Evolutionary conservation across 305 asterid genomes (phyloP).

Genomic region (Fraxinus albicans): DNA sequence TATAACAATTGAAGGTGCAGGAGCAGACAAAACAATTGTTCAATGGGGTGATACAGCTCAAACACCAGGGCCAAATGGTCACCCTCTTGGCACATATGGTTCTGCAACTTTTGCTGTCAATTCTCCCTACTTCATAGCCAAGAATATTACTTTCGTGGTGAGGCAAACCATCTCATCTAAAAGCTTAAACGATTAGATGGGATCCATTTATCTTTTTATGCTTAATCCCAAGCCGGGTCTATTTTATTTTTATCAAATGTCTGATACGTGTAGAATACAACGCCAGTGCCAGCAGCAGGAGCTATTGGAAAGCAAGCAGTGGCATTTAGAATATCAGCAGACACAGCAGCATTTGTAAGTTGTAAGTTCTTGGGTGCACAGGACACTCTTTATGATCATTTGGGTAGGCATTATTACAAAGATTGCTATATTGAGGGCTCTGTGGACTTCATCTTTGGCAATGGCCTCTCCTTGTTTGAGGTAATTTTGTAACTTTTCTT

Average conservation of each 20-base stretch:
- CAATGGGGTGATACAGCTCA: slow-evolving; percentile 91
- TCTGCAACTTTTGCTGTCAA: slow-evolving; percentile 96
- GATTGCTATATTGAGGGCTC: slow-evolving; percentile 93
- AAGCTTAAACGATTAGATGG: neutral
- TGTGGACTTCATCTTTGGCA: slow-evolving; percentile 88
- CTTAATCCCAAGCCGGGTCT: neutral
- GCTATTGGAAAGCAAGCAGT: slow-evolving; percentile 90
- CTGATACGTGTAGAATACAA: slow-evolving; percentile 55
- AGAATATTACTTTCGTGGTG: slow-evolving; percentile 80
- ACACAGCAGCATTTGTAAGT: slow-evolving; percentile 68
- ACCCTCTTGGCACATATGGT: slow-evolving; percentile 76
- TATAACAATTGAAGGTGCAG: slow-evolving; percentile 70
- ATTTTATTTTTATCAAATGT: neutral
- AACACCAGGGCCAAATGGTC: slow-evolving; percentile 60
- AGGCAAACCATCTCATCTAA: neutral
- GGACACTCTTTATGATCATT: slow-evolving; percentile 81
- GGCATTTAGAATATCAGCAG: slow-evolving; percentile 90
- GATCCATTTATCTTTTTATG: neutral
- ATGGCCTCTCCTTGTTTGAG: slow-evolving; percentile 83
- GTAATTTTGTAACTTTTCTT: slow-evolving; percentile 22
- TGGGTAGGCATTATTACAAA: slow-evolving; percentile 82
- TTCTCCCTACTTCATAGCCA: slow-evolving; percentile 77
- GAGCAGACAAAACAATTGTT: slow-evolving; percentile 68
- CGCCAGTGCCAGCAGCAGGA: slow-evolving; percentile 81
- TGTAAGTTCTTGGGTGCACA: slow-evolving; percentile 90